A percentile compares a stretch with the other conserved stretches of the same genome.
Evolutionary conservation across 176 grass and related monocot species (phyloP).

Genomic region (Avena sativa): DNA sequence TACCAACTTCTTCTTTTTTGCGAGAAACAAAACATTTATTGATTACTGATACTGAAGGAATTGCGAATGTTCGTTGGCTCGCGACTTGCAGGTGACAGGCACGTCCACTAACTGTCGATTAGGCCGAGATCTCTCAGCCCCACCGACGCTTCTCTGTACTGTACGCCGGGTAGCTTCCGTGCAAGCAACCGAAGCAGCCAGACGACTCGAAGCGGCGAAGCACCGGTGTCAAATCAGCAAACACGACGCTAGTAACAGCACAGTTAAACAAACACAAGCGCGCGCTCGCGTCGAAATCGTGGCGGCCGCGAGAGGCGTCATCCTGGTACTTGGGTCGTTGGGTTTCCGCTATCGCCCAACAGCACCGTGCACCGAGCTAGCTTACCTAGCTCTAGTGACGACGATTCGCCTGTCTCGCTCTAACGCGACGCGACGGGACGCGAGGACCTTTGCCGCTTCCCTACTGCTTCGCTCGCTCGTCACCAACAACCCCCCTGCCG

Average conservation of each 20-base stretch:
- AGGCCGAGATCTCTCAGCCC: background rate
- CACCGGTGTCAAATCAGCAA: background rate
- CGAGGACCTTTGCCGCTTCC: conserved; percentile 24
- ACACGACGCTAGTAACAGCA: background rate
- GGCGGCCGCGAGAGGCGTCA: background rate
- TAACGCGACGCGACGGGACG: too few relatives aligned
- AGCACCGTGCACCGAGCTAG: background rate
- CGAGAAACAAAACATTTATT: too few relatives aligned
- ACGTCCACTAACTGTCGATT: too few relatives aligned
- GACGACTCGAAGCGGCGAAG: background rate
- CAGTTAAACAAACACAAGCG: too few relatives aligned
- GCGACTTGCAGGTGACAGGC: too few relatives aligned
- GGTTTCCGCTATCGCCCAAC: background rate
- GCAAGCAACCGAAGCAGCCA: background rate
- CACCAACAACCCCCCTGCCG: background rate
- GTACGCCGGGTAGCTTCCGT: conserved; percentile 12
- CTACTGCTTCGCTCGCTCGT: background rate
- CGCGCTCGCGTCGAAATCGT: conserved; percentile 6
- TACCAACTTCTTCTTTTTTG: background rate
- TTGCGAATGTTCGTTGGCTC: too few relatives aligned
- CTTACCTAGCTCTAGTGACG: background rate
- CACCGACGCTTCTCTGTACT: background rate
- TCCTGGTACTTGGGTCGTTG: conserved; percentile 7
- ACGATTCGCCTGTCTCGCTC: background rate
- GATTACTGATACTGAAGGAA: too few relatives aligned